Evolutionary conservation across 768 basidiomycete species (phyloP), one percentile per base, ranked within the genome.

Genomic region (Phlebiopsis flavidoalba): DNA sequence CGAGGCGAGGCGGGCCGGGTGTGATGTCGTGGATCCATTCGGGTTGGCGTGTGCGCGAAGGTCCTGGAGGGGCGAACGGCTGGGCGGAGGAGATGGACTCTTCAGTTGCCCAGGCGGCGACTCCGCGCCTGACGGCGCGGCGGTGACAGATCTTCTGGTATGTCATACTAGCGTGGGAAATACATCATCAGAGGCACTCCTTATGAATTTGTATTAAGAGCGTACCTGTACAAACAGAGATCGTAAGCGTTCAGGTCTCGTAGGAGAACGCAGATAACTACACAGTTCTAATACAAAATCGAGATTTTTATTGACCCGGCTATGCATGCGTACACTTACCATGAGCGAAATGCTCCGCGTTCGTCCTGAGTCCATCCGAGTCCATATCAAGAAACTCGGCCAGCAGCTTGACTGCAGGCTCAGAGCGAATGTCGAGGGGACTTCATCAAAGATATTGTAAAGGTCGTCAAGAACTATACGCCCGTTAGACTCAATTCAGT

Each of bases 301-400:
- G 35, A 21, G 21, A 45, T n/a, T 47, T 52, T 51, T 47, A 33
- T 56, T 40, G 58, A 6, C 40, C 12, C 11, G 11, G 47, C 5
- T 10, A 14, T 6, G 22, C 24, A 46, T 10, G 40, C 31, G 3
- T 19, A 35, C n/a, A 73, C 82, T 65, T 66, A 92, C 93, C 93
- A 74, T 98, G 95, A 8, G 89, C 91, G 74, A 97, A 95, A 72
- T 97, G 95, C 70, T 98, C 95, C 11, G 95, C 90, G 65, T 92
- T 90, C 24, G 78, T 73, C 60, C 86, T 79, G 24, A 77, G 76
- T 8, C 86, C 87, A 51, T 82, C 80, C 21, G 75, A 73, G 64
- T 88, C 88, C 71, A 91, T 80, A 69, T 98, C 95, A 51, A 98
- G 79, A 74, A 95, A 95, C 66, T 96, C 95, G 14, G 93, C 80